phyloP scores from a whole-genome alignment of 169 alveolate genomes.

The Pseudocohnilembus persalinus region DNA sequence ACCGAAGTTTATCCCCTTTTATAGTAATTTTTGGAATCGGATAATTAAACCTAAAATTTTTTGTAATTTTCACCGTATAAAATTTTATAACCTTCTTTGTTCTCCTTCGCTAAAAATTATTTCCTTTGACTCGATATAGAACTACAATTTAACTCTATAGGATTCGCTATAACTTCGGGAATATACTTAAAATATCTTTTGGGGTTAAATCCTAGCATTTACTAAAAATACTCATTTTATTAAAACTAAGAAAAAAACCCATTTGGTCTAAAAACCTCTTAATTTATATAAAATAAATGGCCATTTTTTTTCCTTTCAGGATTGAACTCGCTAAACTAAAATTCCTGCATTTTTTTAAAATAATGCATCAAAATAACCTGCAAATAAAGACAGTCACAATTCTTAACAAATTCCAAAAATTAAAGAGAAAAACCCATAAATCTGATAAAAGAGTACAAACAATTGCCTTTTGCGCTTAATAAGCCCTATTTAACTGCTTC shows the following conservation, averaged over 20 bases:
- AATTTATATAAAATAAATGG: background rate
- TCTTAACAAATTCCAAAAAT: background rate
- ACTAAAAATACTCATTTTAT: no score
- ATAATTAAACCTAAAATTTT: background rate
- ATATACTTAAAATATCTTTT: no score
- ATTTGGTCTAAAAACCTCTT: background rate
- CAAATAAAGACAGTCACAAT: background rate
- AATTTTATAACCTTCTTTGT: constrained; percentile 2
- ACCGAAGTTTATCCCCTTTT: background rate
- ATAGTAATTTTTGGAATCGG: background rate
- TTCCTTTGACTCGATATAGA: constrained; percentile 13
- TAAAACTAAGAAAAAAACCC: no score
- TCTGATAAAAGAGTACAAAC: background rate
- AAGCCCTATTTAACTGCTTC: background rate
- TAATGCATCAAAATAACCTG: background rate
- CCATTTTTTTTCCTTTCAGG: background rate
- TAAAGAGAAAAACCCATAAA: background rate
- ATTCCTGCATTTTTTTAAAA: background rate
- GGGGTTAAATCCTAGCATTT: background rate
- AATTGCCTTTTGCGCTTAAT: background rate
- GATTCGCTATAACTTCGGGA: constrained; percentile 20
- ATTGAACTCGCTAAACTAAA: background rate
- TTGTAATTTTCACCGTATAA: background rate
- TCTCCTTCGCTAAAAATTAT: background rate
- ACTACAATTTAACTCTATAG: constrained; percentile 36